These are phyloP conservation scores for Ceratocystis lukuohia DNA, from an alignment of 2,329 filamentous ascomycete genomes.

Conservation along the genomic window DNA sequence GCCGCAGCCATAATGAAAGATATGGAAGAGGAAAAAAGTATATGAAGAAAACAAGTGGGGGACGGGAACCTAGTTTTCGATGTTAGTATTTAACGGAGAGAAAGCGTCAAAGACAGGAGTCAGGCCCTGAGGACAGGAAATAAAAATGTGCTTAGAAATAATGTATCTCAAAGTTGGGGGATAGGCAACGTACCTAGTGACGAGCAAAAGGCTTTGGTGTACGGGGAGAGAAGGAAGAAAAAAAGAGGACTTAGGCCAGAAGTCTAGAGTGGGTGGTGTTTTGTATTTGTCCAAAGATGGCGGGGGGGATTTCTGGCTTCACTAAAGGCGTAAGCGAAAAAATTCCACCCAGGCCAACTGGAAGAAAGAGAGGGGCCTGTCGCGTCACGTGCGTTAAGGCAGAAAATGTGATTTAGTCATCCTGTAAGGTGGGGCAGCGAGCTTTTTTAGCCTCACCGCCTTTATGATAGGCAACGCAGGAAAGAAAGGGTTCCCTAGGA, in stretches of 20 bases:
- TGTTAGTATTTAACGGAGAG: conserved; percentile 12
- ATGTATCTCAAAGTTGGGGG: neutral
- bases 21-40: conserved; percentile 21
- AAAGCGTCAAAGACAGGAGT: neutral
- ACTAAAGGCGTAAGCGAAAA: conserved; percentile 16
- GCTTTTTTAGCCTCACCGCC: conserved; percentile 6
- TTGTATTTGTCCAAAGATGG: conserved; percentile 20
- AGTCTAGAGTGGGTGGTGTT: conserved; percentile 19
- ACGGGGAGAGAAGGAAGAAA: conserved; percentile 17
- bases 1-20: conserved; percentile 23
- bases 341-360: conserved; percentile 14
- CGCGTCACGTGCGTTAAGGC: conserved; percentile 17
- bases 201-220: conserved; percentile 17
- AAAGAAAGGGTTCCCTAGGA: conserved; percentile 5
- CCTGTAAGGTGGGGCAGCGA: conserved; percentile 11
- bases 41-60: conserved; percentile 37
- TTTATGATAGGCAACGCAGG: neutral
- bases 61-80: conserved; percentile 17
- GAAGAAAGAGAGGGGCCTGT: conserved; percentile 14
- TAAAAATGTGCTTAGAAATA: neutral
- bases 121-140: neutral
- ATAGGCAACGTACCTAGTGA: conserved; percentile 15
- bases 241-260: conserved; percentile 18
- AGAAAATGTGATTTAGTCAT: conserved; percentile 18
- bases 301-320: conserved; percentile 18